Evolutionary conservation across 2,329 filamentous ascomycete genomes (phyloP).

Genomic region (Clonostachys sp.): DNA sequence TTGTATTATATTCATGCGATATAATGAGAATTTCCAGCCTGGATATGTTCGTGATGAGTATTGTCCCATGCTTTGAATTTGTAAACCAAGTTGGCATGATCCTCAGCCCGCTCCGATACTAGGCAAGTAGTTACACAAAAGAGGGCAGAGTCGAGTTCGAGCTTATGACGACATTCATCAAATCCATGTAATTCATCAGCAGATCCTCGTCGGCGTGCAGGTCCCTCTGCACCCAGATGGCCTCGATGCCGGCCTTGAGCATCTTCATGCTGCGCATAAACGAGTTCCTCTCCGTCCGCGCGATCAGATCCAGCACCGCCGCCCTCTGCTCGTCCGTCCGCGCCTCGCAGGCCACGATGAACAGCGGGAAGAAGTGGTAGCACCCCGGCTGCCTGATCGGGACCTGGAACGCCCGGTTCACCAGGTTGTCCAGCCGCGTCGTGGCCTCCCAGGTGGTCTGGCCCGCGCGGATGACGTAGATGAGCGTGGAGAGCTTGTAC

Average conservation of each 20-base stretch:
- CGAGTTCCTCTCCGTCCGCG: slow-evolving; percentile 10
- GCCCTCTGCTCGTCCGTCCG: slow-evolving; percentile 21
- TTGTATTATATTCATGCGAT: too few relatives aligned
- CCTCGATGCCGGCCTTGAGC: slow-evolving; percentile 13
- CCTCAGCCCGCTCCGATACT: too few relatives aligned
- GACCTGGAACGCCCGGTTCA: slow-evolving; percentile 10
- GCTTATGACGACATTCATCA: slow-evolving; percentile 8
- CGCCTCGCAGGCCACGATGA: slow-evolving; percentile 27
- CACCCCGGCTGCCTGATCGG: slow-evolving; percentile 7
- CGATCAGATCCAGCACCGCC: slow-evolving; percentile 19
- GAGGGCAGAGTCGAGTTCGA: too few relatives aligned
- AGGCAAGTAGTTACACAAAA: too few relatives aligned
- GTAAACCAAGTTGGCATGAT: too few relatives aligned
- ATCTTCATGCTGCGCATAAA: slow-evolving; percentile 11
- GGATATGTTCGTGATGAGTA: too few relatives aligned
- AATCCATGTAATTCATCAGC: slow-evolving; percentile 17
- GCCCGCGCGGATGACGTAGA: neutral
- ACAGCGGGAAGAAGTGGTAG: slow-evolving; percentile 24
- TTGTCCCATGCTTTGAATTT: too few relatives aligned
- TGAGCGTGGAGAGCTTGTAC: neutral
- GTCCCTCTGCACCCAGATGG: slow-evolving; percentile 26
- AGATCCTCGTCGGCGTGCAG: slow-evolving; percentile 20
- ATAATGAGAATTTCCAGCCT: too few relatives aligned
- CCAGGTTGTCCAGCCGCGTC: slow-evolving; percentile 9
- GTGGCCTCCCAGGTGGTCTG: slow-evolving; percentile 13